Percentiles rank a stretch among this genome's conserved stretches.
Evolutionary conservation across 2,329 filamentous ascomycete species (phyloP).

Genomic region (Juglanconis sp.): DNA sequence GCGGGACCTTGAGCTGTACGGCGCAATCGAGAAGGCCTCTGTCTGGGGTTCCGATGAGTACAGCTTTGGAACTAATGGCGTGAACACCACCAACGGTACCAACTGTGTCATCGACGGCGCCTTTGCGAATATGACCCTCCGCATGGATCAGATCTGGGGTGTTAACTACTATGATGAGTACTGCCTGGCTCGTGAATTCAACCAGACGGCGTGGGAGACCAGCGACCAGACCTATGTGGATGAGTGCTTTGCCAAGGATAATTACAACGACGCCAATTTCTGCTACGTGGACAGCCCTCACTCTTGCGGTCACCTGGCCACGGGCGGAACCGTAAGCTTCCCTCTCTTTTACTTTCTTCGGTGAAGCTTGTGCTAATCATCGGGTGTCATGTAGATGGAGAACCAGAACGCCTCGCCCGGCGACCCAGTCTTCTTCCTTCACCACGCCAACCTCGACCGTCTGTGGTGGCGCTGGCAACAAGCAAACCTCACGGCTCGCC

Average conservation of each 20-base stretch:
- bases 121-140: conserved; percentile 31
- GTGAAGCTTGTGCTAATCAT: conserved; percentile 26
- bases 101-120: conserved; percentile 32
- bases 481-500: conserved; percentile 10
- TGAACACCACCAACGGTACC: conserved; percentile 26
- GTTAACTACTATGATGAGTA: conserved; percentile 2
- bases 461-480: conserved; percentile 31
- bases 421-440: conserved; percentile 33
- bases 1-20: conserved; percentile 23
- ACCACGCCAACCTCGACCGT: conserved; percentile 28
- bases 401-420: conserved; percentile 23
- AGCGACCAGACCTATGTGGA: not conserved
- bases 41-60: conserved; percentile 25
- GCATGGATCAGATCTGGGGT: conserved; percentile 7
- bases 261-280: conserved; percentile 16
- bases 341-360: conserved; percentile 28
- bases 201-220: not conserved
- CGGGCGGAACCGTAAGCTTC: not conserved
- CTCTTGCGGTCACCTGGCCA: conserved; percentile 20
- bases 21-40: conserved; percentile 22
- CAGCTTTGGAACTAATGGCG: conserved; percentile 32
- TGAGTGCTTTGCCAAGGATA: not conserved
- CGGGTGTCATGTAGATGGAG: conserved; percentile 22
- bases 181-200: conserved; percentile 7
- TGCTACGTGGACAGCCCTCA: conserved; percentile 23